Conservation (phyloP, 2,329 filamentous ascomycete species). For the Ascochyta clinopodiicola region DNA sequence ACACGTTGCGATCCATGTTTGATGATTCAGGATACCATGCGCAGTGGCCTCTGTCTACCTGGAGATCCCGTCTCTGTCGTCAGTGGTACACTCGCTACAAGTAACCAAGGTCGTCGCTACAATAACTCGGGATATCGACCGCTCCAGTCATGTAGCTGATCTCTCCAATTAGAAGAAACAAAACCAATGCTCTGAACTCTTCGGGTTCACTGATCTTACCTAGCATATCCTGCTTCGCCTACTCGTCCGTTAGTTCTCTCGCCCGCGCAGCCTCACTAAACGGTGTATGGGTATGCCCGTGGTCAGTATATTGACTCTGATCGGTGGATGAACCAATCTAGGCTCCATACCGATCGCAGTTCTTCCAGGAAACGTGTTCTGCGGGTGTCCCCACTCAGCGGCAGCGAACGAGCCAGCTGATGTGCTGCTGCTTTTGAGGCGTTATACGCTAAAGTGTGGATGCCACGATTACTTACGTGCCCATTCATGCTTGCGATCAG, state of each 20-base stretch:
- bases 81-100: not conserved
- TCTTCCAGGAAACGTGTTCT: slow-evolving; percentile 51
- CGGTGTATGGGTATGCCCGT: slow-evolving; percentile 61
- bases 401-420: slow-evolving; percentile 58
- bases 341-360: slow-evolving; percentile 17
- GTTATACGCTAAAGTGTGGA: slow-evolving; percentile 58
- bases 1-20: too few species aligned
- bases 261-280: slow-evolving; percentile 39
- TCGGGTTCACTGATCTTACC: slow-evolving; percentile 42
- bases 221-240: slow-evolving; percentile 46
- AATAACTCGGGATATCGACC: not conserved
- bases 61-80: slow-evolving; percentile 37
- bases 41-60: slow-evolving; percentile 54
- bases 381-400: slow-evolving; percentile 54
- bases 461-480: slow-evolving; percentile 44
- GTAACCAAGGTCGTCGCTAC: not conserved
- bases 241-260: slow-evolving; percentile 39
- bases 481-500: slow-evolving; percentile 50
- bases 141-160: slow-evolving; percentile 71
- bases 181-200: slow-evolving; percentile 32
- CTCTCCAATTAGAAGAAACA: slow-evolving; percentile 41
- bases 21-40: slow-evolving; percentile 26
- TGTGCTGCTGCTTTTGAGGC: slow-evolving; percentile 62
- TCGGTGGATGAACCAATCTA: slow-evolving; percentile 44
- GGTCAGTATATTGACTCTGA: slow-evolving; percentile 60